phyloP scores from a whole-genome alignment of 2,329 filamentous ascomycete genomes.

The Cordyceps cateniannulata region DNA sequence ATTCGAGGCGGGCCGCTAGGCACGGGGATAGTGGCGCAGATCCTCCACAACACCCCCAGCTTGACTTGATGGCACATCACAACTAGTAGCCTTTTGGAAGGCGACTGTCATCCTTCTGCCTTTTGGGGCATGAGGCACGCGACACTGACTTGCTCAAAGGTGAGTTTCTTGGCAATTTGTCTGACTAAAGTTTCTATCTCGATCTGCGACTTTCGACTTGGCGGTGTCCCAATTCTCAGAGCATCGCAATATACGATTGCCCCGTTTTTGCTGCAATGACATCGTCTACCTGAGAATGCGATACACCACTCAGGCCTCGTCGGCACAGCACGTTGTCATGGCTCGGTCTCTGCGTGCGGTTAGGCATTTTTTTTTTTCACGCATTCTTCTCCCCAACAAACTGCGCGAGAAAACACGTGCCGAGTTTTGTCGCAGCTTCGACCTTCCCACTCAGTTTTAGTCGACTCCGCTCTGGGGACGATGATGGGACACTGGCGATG shows the following conservation, averaged over 20 bases:
- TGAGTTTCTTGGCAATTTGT: not conserved
- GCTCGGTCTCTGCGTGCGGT: not conserved
- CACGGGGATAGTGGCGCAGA: not conserved
- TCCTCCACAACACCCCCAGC: not conserved
- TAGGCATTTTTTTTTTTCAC: not conserved
- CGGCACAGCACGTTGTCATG: not conserved
- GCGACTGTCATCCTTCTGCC: not conserved
- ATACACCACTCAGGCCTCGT: not conserved
- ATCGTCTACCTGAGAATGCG: not conserved
- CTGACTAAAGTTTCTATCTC: too few relatives aligned
- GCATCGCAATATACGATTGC: not conserved
- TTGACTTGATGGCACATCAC: not conserved
- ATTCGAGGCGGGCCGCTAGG: not conserved
- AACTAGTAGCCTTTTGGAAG: not conserved
- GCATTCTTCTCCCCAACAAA: too few relatives aligned
- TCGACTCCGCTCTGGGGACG: constrained; percentile 1
- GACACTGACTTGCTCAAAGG: not conserved
- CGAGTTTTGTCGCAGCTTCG: not conserved
- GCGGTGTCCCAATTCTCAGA: not conserved
- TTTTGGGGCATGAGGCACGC: not conserved
- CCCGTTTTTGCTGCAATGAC: not conserved
- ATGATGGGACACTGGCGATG: not conserved
- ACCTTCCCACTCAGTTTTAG: constrained; percentile 11
- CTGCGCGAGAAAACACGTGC: not conserved
- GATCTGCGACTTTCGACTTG: not conserved